phyloP scores from a whole-genome alignment of 768 basidiomycete species.

The Boletus reticuloceps region DNA sequence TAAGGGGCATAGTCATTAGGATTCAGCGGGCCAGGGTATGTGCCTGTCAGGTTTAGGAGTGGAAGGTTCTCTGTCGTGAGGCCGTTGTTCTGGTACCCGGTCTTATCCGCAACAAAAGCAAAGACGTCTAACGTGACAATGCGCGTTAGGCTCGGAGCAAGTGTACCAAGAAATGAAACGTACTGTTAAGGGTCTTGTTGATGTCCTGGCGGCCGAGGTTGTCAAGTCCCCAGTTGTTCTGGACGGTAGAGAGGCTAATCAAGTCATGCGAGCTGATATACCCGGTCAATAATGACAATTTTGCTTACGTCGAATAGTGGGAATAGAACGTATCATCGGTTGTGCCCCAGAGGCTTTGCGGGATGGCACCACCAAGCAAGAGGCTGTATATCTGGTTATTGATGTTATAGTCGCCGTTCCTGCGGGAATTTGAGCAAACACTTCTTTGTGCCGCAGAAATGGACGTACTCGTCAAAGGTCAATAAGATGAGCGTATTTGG shows the following conservation, averaged over 20 bases:
- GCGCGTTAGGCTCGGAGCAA: not conserved
- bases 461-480: too few relatives aligned
- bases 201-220: slow-evolving; percentile 59
- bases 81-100: slow-evolving; percentile 41
- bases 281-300: not conserved
- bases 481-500: too few relatives aligned
- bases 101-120: slow-evolving; percentile 44
- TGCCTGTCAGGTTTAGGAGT: slow-evolving; percentile 40
- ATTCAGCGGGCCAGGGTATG: slow-evolving; percentile 45
- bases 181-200: slow-evolving; percentile 38
- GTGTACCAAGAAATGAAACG: not conserved
- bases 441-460: too few relatives aligned
- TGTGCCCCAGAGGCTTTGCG: slow-evolving; percentile 38
- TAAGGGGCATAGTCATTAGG: slow-evolving; percentile 40
- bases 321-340: slow-evolving; percentile 55
- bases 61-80: slow-evolving; percentile 30
- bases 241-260: slow-evolving; percentile 44
- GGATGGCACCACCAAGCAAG: slow-evolving; percentile 47
- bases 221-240: slow-evolving; percentile 60
- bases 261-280: not conserved
- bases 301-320: slow-evolving; percentile 48
- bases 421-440: not conserved
- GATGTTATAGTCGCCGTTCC: slow-evolving; percentile 30
- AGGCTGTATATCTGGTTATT: slow-evolving; percentile 49
- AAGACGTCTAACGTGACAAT: slow-evolving; percentile 43